Conservation (phyloP, 768 basidiomycete genomes). For the Lentinula lateritia region DNA sequence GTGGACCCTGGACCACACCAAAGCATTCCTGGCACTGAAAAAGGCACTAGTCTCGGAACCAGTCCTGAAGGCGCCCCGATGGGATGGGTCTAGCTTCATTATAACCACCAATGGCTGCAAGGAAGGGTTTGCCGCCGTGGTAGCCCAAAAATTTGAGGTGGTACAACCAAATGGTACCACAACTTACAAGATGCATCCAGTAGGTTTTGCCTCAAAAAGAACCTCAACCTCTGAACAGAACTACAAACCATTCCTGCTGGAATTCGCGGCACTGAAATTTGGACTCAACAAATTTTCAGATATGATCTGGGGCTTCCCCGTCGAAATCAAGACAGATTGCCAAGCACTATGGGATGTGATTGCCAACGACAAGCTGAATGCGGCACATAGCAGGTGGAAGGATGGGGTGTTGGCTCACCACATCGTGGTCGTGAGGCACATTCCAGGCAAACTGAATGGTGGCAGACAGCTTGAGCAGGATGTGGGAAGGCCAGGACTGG, state of each 20-base stretch:
- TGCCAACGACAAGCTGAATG: too few species aligned
- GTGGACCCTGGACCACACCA: conserved; percentile 17
- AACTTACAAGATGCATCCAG: conserved; percentile 15
- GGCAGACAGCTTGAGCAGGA: conserved; percentile 8
- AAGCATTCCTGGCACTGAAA: conserved; percentile 20
- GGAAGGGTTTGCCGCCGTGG: conserved; percentile 12
- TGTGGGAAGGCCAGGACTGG: too few species aligned
- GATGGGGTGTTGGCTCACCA: too few species aligned
- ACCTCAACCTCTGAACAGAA: conserved; percentile 14
- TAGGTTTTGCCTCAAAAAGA: conserved; percentile 25
- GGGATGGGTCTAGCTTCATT: conserved; percentile 26
- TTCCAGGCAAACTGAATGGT: too few species aligned
- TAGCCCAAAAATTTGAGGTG: conserved; percentile 19
- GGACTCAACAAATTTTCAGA: too few species aligned
- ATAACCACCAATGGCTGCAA: conserved; percentile 18
- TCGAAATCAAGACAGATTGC: too few species aligned
- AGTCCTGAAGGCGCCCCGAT: conserved; percentile 22
- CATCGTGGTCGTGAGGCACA: too few species aligned
- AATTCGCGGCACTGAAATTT: too few species aligned
- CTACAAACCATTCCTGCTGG: conserved; percentile 12
- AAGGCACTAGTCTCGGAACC: conserved; percentile 23
- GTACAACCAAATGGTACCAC: conserved; percentile 13
- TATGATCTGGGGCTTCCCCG: too few species aligned
- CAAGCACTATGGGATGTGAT: too few species aligned
- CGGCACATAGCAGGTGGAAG: too few species aligned